These are phyloP conservation scores for Dictyostelium discoideum DNA, from an alignment of 78 protist genomes.

Conservation along the genomic window DNA sequence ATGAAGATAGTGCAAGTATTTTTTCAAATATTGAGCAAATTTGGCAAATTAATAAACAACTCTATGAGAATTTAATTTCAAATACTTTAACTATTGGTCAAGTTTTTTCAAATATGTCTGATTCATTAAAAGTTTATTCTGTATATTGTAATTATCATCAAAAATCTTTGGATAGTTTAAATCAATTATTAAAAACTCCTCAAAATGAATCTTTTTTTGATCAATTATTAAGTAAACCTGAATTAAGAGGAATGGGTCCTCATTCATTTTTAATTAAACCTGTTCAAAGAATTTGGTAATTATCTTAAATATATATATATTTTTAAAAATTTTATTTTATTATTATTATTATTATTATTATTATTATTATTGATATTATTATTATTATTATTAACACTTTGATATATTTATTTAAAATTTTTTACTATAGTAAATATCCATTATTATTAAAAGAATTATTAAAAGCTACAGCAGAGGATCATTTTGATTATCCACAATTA, in stretches of 20 bases:
- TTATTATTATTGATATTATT: too few relatives aligned
- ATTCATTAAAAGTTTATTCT: constrained; percentile 49
- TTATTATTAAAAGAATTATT: constrained; percentile 54
- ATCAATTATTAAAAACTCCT: constrained; percentile 15
- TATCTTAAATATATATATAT: background rate
- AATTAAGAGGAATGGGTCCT: constrained; percentile 62
- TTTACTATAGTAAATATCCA: constrained; percentile 32
- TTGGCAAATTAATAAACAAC: constrained; percentile 20
- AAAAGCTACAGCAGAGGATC: constrained; percentile 69
- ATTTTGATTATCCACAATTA: constrained; percentile 46
- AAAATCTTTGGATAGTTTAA: constrained; percentile 65
- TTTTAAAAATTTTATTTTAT: background rate
- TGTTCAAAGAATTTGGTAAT: constrained; percentile 65
- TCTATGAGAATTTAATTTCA: constrained; percentile 25
- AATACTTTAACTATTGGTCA: constrained; percentile 56
- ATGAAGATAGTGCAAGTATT: constrained; percentile 60
- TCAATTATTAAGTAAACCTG: constrained; percentile 8
- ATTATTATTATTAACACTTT: too few relatives aligned
- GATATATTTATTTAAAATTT: background rate
- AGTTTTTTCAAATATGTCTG: constrained; percentile 48
- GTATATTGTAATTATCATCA: constrained; percentile 78
- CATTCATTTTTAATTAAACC: constrained; percentile 76
- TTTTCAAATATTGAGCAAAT: constrained; percentile 69
- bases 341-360: too few relatives aligned
- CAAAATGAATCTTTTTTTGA: constrained; percentile 31